Evolutionary conservation across 2,329 filamentous ascomycete genomes (phyloP).

Genomic region (Sclerotinia subarctica): DNA sequence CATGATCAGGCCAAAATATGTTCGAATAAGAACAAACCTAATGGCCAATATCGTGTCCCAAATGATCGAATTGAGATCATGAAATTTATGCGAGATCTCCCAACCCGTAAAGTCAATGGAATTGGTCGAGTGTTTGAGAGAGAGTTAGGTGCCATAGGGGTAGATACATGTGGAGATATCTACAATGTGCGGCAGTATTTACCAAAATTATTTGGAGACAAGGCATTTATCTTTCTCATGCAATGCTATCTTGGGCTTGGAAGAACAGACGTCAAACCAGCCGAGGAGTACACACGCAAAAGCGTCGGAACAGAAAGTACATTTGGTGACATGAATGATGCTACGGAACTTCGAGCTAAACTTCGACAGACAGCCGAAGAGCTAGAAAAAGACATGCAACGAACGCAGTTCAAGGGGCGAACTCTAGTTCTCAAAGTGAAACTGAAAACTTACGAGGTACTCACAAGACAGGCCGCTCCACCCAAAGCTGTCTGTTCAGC

Average conservation of each 20-base stretch:
- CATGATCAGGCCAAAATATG: slow-evolving; percentile 72
- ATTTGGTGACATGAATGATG: slow-evolving; percentile 74
- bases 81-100: slow-evolving; percentile 78
- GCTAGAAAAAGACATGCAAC: slow-evolving; percentile 77
- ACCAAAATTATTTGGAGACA: slow-evolving; percentile 80
- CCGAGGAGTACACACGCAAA: slow-evolving; percentile 87
- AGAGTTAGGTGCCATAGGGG: slow-evolving; percentile 80
- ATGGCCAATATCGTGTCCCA: slow-evolving; percentile 79
- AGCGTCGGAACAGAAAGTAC: slow-evolving; percentile 93
- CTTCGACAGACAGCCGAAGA: slow-evolving; percentile 79
- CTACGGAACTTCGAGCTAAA: slow-evolving; percentile 67
- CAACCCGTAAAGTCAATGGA: slow-evolving; percentile 89
- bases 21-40: slow-evolving; percentile 94
- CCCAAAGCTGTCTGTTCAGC: slow-evolving; percentile 69
- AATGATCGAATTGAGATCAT: slow-evolving; percentile 73
- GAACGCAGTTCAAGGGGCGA: slow-evolving; percentile 81
- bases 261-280: slow-evolving; percentile 77
- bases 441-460: slow-evolving; percentile 87
- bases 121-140: slow-evolving; percentile 92
- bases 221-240: slow-evolving; percentile 83
- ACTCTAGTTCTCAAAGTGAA: slow-evolving; percentile 92
- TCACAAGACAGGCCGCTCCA: slow-evolving; percentile 74
- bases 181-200: slow-evolving; percentile 72
- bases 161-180: slow-evolving; percentile 86
- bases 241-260: slow-evolving; percentile 83